These are phyloP conservation scores for Rhodotorula sp. DNA, from an alignment of 1,284 basidiomycete genomes.

Conservation along the genomic window DNA sequence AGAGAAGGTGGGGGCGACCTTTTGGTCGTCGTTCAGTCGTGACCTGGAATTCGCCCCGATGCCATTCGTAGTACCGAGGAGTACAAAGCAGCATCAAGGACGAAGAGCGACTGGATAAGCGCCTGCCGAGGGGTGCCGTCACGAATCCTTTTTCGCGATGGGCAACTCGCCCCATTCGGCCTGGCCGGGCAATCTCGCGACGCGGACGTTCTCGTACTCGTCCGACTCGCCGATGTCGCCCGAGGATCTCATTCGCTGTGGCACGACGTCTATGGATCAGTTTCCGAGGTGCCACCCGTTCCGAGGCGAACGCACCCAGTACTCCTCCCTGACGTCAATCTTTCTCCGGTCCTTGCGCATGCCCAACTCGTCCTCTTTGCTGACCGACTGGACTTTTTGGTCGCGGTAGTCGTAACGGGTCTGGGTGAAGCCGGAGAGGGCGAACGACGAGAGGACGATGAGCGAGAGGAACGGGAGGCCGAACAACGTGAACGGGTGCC, in stretches of 20 bases:
- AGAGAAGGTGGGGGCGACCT: no score
- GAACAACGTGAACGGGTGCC: constrained; percentile 59
- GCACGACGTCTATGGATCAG: not conserved
- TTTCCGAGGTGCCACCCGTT: no score
- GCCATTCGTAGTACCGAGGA: not conserved
- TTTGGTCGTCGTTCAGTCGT: no score
- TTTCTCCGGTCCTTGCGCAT: constrained; percentile 75
- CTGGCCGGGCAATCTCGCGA: constrained; percentile 43
- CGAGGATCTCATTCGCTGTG: constrained; percentile 38
- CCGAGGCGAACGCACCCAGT: constrained; percentile 70
- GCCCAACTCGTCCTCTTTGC: constrained; percentile 77
- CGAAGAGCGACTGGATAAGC: not conserved
- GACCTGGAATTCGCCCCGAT: not conserved
- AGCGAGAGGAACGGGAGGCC: constrained; percentile 82
- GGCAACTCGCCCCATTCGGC: constrained; percentile 45
- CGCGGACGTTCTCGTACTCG: constrained; percentile 45
- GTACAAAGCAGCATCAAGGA: not conserved
- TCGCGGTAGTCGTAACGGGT: constrained; percentile 86
- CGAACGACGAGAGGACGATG: constrained; percentile 85
- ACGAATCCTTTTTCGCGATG: constrained; percentile 23
- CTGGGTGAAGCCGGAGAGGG: constrained; percentile 77
- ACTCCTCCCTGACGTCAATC: constrained; percentile 92
- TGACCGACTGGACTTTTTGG: constrained; percentile 70
- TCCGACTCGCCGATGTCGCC: constrained; percentile 33
- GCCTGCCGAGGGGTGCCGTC: no score